Conservation (phyloP, 192 early-diverging fungal genomes). For the Coemansia furcata region DNA sequence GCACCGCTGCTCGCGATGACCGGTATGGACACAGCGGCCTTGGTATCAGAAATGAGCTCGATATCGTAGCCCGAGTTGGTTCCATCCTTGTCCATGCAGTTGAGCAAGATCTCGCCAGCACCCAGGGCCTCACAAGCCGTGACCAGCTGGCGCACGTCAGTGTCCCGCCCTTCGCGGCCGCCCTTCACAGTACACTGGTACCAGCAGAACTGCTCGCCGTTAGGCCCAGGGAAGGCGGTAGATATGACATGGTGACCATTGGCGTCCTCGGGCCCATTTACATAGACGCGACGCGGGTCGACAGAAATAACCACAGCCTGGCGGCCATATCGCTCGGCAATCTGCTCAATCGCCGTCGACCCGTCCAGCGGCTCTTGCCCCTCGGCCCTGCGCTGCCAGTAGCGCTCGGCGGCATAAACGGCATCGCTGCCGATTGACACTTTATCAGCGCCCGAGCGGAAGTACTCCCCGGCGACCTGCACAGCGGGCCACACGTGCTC, state of each 20-base stretch:
- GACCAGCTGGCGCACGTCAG: constrained; percentile 91
- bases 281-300: constrained; percentile 94
- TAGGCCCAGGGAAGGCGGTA: constrained; percentile 76
- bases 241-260: constrained; percentile 72
- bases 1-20: constrained; percentile 99
- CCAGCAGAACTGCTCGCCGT: constrained; percentile 94
- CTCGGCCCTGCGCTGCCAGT: constrained; percentile 55
- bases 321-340: constrained; percentile 89
- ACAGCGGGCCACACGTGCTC: constrained; percentile 71
- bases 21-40: constrained; percentile 80
- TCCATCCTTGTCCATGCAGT: constrained; percentile 99
- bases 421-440: constrained; percentile 99
- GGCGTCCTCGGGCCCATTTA: constrained; percentile 64
- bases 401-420: constrained; percentile 95
- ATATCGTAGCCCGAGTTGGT: constrained; percentile 97
- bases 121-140: constrained; percentile 85
- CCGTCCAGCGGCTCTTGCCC: constrained; percentile 56
- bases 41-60: constrained; percentile 78
- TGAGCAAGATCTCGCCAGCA: constrained; percentile 95
- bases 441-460: constrained; percentile 98
- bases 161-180: constrained; percentile 90
- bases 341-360: constrained; percentile 89
- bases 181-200: constrained; percentile 99
- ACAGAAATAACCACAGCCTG: constrained; percentile 99
- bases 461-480: constrained; percentile 99